Conservation (phyloP, 345 rosid genomes). For the Citrus mangshanensis region DNA sequence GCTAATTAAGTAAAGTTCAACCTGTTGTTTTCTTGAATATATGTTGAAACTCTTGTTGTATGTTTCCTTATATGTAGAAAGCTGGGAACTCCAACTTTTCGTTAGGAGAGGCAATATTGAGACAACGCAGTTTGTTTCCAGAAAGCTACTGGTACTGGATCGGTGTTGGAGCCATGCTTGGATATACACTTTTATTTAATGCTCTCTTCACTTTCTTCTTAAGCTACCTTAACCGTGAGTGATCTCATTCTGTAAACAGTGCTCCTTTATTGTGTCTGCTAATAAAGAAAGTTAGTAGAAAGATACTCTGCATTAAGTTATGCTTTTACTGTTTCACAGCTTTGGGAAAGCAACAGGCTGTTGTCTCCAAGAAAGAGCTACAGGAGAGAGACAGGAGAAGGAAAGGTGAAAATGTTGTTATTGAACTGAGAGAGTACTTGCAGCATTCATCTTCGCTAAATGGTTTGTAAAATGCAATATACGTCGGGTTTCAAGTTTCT, state of each 20-base stretch:
- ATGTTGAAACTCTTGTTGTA: slow-evolving; percentile 19
- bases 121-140: slow-evolving; percentile 70
- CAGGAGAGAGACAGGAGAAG: slow-evolving; percentile 79
- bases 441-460: slow-evolving; percentile 71
- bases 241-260: slow-evolving; percentile 12
- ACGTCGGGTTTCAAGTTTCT: slow-evolving; percentile 3
- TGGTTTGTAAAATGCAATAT: slow-evolving; percentile 38
- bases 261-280: slow-evolving; percentile 7
- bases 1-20: not conserved
- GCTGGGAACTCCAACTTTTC: slow-evolving; percentile 44
- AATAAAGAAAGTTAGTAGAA: not conserved
- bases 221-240: slow-evolving; percentile 78
- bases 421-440: slow-evolving; percentile 80
- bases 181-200: slow-evolving; percentile 77
- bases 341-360: slow-evolving; percentile 74
- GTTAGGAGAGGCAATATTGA: slow-evolving; percentile 64
- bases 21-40: not conserved
- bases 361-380: slow-evolving; percentile 88
- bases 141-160: slow-evolving; percentile 98
- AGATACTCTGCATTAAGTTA: not conserved
- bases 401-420: slow-evolving; percentile 65
- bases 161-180: slow-evolving; percentile 87
- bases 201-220: slow-evolving; percentile 75
- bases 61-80: slow-evolving; percentile 39
- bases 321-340: slow-evolving; percentile 41